Base-by-base conservation (phyloP, 1,139 yeast species). In the Yamadazyma atlantica region DNA sequence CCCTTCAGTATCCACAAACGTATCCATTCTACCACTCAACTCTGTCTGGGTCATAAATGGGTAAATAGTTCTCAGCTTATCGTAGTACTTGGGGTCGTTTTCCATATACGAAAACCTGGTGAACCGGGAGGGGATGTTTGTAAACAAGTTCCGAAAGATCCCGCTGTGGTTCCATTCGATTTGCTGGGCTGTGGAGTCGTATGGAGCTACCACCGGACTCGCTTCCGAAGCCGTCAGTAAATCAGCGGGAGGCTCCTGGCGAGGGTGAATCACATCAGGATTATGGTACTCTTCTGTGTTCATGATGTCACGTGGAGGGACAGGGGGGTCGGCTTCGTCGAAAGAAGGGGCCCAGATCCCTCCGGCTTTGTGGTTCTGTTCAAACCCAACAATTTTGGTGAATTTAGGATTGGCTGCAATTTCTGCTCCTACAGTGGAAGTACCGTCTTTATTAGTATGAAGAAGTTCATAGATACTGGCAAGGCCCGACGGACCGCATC, bases 111-210 rank as follows among this genome's bases (percentile, higher is more conserved):
- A 67, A 43, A 67, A 74, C 34, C 75, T 53, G 40, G 74, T 62
- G 41, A 71, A 64, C 32, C 69, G 45, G 17, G 64, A 45, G 2
- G 80, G 75, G 27, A 75, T 68, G 42, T 75, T 75, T 24, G 78
- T 70, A 51, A 64, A 74, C 17, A 75, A 54, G 35, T 64, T 59
- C 23, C 66, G 64, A 45, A 64, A 73, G 18, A 73, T 63, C 5
- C 74, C 78, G 43, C 69, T 60, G 29, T 54, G 49, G 29, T 53
- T 60, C 80, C 78, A 73, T 45, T 59, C 65, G 16, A 59, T 42
- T 10, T 58, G 56, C 14, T 50, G 43, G 3, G 46, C 48, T 3
- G 36, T 37, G 6, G 42, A 26, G 32, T 47, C 43, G 2, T 39
- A 43, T 4, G 40, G 32, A 2, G 37, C 33, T 6, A 32, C 36